Base-by-base conservation (phyloP, 2,329 filamentous ascomycete species). In the Emericellopsis cladophorae region DNA sequence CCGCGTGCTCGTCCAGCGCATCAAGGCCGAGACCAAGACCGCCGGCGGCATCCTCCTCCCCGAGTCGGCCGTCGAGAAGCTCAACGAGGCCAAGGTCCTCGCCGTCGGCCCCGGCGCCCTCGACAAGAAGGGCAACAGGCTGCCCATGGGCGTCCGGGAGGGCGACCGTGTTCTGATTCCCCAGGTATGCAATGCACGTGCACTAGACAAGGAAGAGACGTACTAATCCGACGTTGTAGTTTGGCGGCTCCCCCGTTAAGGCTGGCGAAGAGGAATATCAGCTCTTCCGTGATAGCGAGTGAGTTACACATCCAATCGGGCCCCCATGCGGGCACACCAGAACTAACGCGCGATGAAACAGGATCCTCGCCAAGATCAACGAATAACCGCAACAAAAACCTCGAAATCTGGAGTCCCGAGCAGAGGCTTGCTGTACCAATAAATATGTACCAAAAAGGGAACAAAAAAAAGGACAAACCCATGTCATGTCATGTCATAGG, bases 341-440 rank as follows among this genome's bases (percentile, higher is more conserved):
- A 55, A 48, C 31, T 34, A 37, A 29, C n/a, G 26, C 4, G 43
- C 18, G 18, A 21, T 21, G 31, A 14, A 16, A 35, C 54, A 95
- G 90, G 65, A 86, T 98, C 53, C 79, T 98, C 46, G 92, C 92
- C 64, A 98, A 96, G 83, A 95, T 98, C 77, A 95, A 87, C 69
- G 90, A 96, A 76, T 95, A 73, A 56, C 8, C 18, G 32, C 10
- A n/a, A 18, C 15, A 29, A 29, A 12, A 9, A 29, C 26, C 26
- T 7, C 12, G 9, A 9, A 29, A 9, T 29, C 26, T 9, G 9
- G 12, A 29, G 26, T 12, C 4, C 26, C 26, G 26, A 9, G 26
- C 26, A 29, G 5, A 29, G 26, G 26, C 26, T 29, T 12, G 26
- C 26, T 29, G 26, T 29, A 29, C 26, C 26, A 29, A 9, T 7